Base-by-base conservation (phyloP, 768 basidiomycete genomes). In the Ramaria sp. region DNA sequence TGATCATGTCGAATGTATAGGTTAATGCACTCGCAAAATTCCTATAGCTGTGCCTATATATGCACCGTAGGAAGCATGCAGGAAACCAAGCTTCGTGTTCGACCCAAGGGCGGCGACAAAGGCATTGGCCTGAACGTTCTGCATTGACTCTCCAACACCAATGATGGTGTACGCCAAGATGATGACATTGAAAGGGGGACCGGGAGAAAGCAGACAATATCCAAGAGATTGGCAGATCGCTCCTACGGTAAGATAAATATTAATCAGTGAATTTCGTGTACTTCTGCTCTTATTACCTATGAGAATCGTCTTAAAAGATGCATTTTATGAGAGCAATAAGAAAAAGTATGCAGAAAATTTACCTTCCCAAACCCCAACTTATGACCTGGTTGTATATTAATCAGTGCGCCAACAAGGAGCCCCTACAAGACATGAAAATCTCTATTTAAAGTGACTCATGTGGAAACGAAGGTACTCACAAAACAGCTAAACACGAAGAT, bases 101-200 rank as follows among this genome's bases (percentile, higher is more conserved):
- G 74, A 67, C 57, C 73, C 73, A 6, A 85, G 66, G 42, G 70
- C 73, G 3, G 81, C 83, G 12, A 88, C 78, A 57, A 76, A 87
- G 7, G 79, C 82, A 61, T 84, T 84, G 1, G 83, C 76, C 66
- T 85, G 84, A 0, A 85, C 83, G 57, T 86, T 81, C 80, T 85
- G 59, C 32, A 55, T 7, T 10, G 78, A 67, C 38, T 73, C 56
- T 2, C 81, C 81, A 27, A 79, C 67, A 5, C 81, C 82, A 12
- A 70, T 72, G 34, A 81, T 49, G 6, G 62, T 63, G 55, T 70
- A 77, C 1, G 66, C 71, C 28, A 81, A 59, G 4, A 79, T 74
- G 58, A 85, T 81, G 1, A 73, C 72, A 5, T 83, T 82, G 61
- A 85, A 88, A 0, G 83, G 82, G 1, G 77, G 79, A 10, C 74